A percentile compares a stretch with the other conserved stretches of the same genome.
Evolutionary conservation across 1,284 basidiomycete genomes (phyloP).

Genomic region (Spongiforma sp.): DNA sequence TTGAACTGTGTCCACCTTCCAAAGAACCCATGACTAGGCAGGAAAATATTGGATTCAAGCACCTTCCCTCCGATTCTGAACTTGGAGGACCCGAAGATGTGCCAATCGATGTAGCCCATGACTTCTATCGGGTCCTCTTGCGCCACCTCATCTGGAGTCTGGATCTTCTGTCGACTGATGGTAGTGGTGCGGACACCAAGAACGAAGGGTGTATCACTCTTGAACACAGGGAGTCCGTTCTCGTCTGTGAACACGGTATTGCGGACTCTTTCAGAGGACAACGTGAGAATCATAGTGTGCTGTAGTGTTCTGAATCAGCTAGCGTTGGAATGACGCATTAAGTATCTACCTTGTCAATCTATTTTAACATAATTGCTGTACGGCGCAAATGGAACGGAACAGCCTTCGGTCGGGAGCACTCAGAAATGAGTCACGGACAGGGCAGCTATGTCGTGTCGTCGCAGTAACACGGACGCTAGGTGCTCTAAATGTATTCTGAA

Average conservation of each 20-base stretch:
- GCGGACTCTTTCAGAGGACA: slow-evolving; percentile 28
- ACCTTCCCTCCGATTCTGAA: slow-evolving; percentile 23
- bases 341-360: too few relatives aligned
- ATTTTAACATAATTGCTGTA: too few relatives aligned
- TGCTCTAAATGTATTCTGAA: too few relatives aligned
- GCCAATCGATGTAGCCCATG: slow-evolving; percentile 30
- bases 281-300: slow-evolving; percentile 37
- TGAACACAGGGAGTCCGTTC: slow-evolving; percentile 24
- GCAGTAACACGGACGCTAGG: too few relatives aligned
- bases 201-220: slow-evolving; percentile 30
- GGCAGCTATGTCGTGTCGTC: too few relatives aligned
- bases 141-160: background rate
- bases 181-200: slow-evolving; percentile 30
- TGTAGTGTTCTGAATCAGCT: too few relatives aligned
- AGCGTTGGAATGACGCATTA: too few relatives aligned
- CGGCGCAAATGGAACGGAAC: too few relatives aligned
- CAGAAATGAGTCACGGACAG: too few relatives aligned
- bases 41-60: slow-evolving; percentile 25
- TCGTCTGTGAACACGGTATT: slow-evolving; percentile 34
- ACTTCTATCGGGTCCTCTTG: slow-evolving; percentile 14
- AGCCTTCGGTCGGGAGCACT: too few relatives aligned
- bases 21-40: slow-evolving; percentile 23
- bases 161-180: slow-evolving; percentile 15
- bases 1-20: slow-evolving; percentile 20
- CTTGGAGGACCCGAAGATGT: slow-evolving; percentile 20